These are phyloP conservation scores for Mayamaea pseudoterrestris DNA, from an alignment of 108 stramenopile genomes.

Conservation along the genomic window DNA sequence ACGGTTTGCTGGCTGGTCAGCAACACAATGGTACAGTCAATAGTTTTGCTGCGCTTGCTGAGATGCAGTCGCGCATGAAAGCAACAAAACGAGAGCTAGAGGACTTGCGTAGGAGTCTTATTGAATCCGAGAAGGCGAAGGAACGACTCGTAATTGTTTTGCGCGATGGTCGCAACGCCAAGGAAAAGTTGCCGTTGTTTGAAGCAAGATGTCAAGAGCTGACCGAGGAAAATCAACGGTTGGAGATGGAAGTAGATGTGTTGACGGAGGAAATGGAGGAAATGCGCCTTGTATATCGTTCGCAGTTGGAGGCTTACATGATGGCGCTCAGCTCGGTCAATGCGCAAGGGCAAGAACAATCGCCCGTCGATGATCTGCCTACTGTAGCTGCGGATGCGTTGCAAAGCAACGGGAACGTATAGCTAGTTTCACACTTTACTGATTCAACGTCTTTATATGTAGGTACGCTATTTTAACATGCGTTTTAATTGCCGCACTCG, in stretches of 20 bases:
- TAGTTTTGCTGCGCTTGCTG: slow-evolving; percentile 69
- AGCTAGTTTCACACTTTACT: too few relatives aligned
- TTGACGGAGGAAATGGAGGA: slow-evolving; percentile 66
- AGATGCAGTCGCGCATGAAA: slow-evolving; percentile 53
- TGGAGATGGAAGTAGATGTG: slow-evolving; percentile 54
- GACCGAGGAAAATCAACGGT: slow-evolving; percentile 43
- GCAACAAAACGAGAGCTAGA: slow-evolving; percentile 47
- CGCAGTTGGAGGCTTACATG: slow-evolving; percentile 53
- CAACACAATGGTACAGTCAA: slow-evolving; percentile 7
- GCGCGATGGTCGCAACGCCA: slow-evolving; percentile 38
- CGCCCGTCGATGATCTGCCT: too few relatives aligned
- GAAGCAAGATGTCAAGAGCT: slow-evolving; percentile 55
- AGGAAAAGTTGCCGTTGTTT: slow-evolving; percentile 54
- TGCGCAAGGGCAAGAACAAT: too few relatives aligned
- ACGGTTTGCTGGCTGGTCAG: slow-evolving; percentile 9
- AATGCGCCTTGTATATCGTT: slow-evolving; percentile 48
- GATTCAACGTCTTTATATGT: too few relatives aligned
- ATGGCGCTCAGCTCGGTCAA: too few relatives aligned
- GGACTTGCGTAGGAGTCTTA: slow-evolving; percentile 36
- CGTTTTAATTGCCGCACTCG: neutral
- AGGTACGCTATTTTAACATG: too few relatives aligned
- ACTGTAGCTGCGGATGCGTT: too few relatives aligned
- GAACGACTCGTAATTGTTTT: slow-evolving; percentile 45
- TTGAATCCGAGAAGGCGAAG: slow-evolving; percentile 45
- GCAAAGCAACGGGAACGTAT: too few relatives aligned